Evolutionary conservation across 2,329 filamentous ascomycete genomes (phyloP).

Genomic region (Aureobasidium lini): DNA sequence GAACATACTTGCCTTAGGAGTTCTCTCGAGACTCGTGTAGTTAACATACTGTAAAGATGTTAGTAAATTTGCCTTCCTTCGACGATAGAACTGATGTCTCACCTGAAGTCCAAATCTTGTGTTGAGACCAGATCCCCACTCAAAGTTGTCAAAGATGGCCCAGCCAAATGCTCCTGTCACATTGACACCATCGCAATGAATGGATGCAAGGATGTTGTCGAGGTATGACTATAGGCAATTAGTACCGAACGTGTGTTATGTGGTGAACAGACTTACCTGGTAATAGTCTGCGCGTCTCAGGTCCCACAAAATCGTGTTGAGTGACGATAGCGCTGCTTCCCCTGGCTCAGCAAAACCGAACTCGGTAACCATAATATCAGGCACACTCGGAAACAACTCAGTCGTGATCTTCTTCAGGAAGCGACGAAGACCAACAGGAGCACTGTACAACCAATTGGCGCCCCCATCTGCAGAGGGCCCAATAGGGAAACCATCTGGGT

Average conservation of each 20-base stretch:
- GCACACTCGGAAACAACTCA: background rate
- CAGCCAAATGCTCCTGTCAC: constrained; percentile 29
- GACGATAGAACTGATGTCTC: constrained; percentile 25
- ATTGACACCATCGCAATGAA: constrained; percentile 27
- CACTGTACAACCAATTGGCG: constrained; percentile 28
- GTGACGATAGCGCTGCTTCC: constrained; percentile 31
- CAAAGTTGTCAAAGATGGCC: constrained; percentile 31
- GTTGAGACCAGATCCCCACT: constrained; percentile 29
- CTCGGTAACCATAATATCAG: constrained; percentile 27
- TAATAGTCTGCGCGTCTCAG: constrained; percentile 24
- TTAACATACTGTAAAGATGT: constrained; percentile 26
- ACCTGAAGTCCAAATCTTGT: constrained; percentile 28
- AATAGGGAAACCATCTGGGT: constrained; percentile 37
- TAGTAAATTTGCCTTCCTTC: constrained; percentile 22
- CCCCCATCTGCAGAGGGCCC: constrained; percentile 33
- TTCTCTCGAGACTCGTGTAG: constrained; percentile 28
- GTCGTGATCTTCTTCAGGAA: constrained; percentile 20
- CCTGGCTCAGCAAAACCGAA: constrained; percentile 31
- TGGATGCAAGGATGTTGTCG: constrained; percentile 27
- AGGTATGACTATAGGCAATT: constrained; percentile 29
- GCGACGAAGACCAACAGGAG: constrained; percentile 28
- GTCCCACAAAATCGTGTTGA: constrained; percentile 24
- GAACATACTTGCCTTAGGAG: constrained; percentile 33
- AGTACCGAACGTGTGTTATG: constrained; percentile 29
- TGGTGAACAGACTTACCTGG: constrained; percentile 22